Percentiles rank a stretch among this genome's conserved stretches.
Evolutionary conservation across 805 yeast genomes (phyloP).

Genomic region (Metschnikowia anglica): DNA sequence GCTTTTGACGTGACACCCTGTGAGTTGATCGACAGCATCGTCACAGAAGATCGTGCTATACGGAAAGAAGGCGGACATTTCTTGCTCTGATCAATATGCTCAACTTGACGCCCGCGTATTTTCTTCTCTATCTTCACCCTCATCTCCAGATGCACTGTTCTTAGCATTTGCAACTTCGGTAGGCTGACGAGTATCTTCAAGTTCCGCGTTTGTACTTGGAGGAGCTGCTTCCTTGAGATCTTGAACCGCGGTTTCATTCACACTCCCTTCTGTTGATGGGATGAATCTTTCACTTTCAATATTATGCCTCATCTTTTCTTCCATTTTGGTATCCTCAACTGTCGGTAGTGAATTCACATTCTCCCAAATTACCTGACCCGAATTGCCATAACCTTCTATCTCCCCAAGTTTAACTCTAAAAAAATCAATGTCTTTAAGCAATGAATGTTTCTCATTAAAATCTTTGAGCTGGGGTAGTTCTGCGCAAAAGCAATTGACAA

Average conservation of each 20-base stretch:
- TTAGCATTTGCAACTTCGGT: neutral
- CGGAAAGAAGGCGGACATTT: slow-evolving; percentile 14
- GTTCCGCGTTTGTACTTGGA: neutral
- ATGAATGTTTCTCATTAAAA: slow-evolving; percentile 51
- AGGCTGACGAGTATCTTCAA: neutral
- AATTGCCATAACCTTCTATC: slow-evolving; percentile 57
- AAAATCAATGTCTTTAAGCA: slow-evolving; percentile 60
- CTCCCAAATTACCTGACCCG: slow-evolving; percentile 64
- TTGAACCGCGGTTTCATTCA: slow-evolving; percentile 16
- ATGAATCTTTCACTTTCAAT: slow-evolving; percentile 22
- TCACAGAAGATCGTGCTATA: slow-evolving; percentile 61
- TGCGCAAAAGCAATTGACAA: slow-evolving; percentile 52
- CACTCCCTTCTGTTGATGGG: neutral
- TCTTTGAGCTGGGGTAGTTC: slow-evolving; percentile 48
- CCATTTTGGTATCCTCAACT: slow-evolving; percentile 50
- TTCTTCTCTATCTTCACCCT: slow-evolving; percentile 4
- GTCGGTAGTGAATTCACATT: slow-evolving; percentile 53
- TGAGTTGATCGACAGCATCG: slow-evolving; percentile 78
- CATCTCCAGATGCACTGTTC: neutral
- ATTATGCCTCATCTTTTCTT: slow-evolving; percentile 43
- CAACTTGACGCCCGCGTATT: neutral
- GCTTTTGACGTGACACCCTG: slow-evolving; percentile 93
- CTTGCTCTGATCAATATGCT: slow-evolving; percentile 8
- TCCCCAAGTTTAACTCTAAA: slow-evolving; percentile 61
- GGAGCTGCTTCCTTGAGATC: slow-evolving; percentile 4